Evolutionary conservation across 192 early-diverging fungal species (phyloP), one percentile per base, ranked within the genome.

Genomic region (Gryganskiella cystojenkinii): DNA sequence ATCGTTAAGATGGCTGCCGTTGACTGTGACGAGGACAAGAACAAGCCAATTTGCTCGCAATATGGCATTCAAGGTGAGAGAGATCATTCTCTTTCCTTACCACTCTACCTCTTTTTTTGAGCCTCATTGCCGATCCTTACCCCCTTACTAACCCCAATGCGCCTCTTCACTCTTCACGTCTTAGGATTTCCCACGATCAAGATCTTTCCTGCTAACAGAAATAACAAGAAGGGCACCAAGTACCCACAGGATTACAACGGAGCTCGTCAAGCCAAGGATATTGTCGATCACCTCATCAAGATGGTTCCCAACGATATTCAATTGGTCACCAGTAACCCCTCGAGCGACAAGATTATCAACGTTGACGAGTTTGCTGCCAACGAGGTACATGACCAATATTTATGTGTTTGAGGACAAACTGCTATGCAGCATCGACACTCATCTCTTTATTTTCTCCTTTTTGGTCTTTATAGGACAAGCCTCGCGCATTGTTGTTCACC

Each of bases 141-240:
- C 27, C 8, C 15, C n/a, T 56, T 11, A 25, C 8, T 66, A 11
- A 22, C 43, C 24, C 30, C n/a, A 35, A 4, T 7, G 15, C 25
- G 22, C 20, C 20, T 61, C 19, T 28, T 17, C 15, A 24, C 9
- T 4, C n/a, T 57, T 3, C 35, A 30, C 40, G 7, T 45, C 14
- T 17, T 57, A 91, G 92, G 94, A 24, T 96, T 95, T 78, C 95
- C 95, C 14, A 95, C 94, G 19, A 84, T 96, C 61, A 96, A 96
- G 78, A 53, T 94, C 9, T 96, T 96, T 67, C 86, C 86, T 71
- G 71, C 60, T 27, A 79, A 66, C 30, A 53, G 56, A 20, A 61
- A 15, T 45, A 64, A 54, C 8, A 74, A 72, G 64, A 53, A 54
- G 19, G 45, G 42, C 31, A 71, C 27, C 4, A 84, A 83, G 30